These are phyloP conservation scores for Catharanthus roseus DNA, from an alignment of 257 asterid genomes.

Conservation along the genomic window DNA sequence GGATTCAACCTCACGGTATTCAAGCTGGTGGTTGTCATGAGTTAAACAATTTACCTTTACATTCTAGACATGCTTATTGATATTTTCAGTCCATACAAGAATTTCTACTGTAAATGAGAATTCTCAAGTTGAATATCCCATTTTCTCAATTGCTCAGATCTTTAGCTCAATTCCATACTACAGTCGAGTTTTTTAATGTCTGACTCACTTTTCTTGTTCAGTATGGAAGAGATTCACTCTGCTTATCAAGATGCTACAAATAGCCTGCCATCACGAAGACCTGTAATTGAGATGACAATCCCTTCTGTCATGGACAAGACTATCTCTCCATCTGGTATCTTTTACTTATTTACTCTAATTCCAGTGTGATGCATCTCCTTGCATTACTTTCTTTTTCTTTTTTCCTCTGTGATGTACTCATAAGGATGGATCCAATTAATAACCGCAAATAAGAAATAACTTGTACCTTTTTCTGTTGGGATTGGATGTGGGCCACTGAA, in stretches of 20 bases:
- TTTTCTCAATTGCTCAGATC: not conserved
- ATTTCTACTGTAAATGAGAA: not conserved
- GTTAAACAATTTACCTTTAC: not conserved
- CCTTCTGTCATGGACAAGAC: slow-evolving; percentile 89
- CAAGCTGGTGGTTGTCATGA: not conserved
- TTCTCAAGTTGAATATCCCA: not conserved
- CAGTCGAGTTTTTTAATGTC: not conserved
- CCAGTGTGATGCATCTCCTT: not conserved
- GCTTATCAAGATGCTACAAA: slow-evolving; percentile 71
- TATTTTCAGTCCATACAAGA: not conserved
- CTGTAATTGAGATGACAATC: slow-evolving; percentile 95
- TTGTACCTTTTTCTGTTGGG: not conserved
- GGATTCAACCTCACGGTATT: not conserved
- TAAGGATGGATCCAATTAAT: not conserved
- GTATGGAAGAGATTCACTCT: slow-evolving; percentile 77
- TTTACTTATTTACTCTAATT: not conserved
- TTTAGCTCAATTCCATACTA: not conserved
- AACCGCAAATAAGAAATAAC: not conserved
- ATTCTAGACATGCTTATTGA: not conserved
- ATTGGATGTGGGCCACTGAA: not conserved
- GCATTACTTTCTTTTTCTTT: not conserved
- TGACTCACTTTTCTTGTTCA: slow-evolving; percentile 25
- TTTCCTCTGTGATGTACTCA: not conserved
- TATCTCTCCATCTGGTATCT: slow-evolving; percentile 78
- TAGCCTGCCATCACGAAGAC: slow-evolving; percentile 78